A percentile compares a stretch with the other conserved stretches of the same genome.
These are phyloP conservation scores for Fusarium coicis DNA, from an alignment of 2,329 filamentous ascomycete genomes.

Conservation along the genomic window DNA sequence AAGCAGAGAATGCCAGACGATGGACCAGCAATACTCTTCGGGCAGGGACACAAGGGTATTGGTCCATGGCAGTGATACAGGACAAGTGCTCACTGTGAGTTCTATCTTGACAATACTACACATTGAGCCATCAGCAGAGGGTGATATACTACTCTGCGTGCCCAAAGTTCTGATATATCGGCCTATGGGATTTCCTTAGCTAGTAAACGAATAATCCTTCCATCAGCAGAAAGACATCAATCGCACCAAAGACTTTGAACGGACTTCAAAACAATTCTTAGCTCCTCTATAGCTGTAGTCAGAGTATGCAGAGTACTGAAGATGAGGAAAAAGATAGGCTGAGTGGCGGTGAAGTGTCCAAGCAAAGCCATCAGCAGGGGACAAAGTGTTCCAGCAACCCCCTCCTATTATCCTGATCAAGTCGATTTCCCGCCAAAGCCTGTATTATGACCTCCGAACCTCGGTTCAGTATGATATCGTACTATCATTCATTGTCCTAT, in stretches of 20 bases:
- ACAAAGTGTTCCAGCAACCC: too few species aligned
- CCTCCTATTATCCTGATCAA: background rate
- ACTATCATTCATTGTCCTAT: too few species aligned
- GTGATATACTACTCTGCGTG: background rate
- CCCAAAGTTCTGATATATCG: background rate
- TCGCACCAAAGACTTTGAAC: background rate
- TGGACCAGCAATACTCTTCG: background rate
- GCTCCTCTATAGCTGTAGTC: too few species aligned
- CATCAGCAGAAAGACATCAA: background rate
- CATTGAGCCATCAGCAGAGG: too few species aligned
- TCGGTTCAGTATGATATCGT: background rate
- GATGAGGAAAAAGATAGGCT: background rate
- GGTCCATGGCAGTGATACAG: background rate
- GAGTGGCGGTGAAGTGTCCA: background rate
- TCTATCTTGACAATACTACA: background rate
- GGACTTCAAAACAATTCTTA: background rate
- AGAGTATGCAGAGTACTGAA: too few species aligned
- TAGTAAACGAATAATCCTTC: background rate
- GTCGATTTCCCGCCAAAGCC: background rate
- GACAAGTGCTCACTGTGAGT: background rate
- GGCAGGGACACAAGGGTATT: background rate
- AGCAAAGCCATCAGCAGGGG: background rate
- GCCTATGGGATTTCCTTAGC: background rate
- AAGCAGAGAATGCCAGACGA: too few species aligned
- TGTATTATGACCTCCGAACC: background rate